A percentile compares a stretch with the other conserved stretches of the same genome.
Conservation (phyloP, 305 asterid species). For the Solanum hybrid region DNA sequence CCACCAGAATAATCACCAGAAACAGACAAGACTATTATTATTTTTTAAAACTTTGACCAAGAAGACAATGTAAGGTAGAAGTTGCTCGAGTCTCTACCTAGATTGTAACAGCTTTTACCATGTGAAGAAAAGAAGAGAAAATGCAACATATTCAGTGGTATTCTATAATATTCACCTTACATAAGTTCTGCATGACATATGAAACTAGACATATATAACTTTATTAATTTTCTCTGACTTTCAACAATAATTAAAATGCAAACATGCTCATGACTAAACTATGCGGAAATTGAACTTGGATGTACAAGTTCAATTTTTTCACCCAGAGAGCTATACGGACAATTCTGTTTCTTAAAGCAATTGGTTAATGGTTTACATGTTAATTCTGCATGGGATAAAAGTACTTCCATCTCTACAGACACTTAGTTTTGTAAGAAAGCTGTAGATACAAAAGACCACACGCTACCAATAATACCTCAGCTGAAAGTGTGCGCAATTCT, state of each 20-base stretch:
- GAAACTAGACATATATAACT: neutral
- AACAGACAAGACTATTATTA: neutral
- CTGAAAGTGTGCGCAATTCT: slow-evolving; percentile 89
- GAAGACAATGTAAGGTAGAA: neutral
- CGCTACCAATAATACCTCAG: slow-evolving; percentile 49
- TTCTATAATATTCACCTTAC: neutral
- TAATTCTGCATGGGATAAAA: neutral
- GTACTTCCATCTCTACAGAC: neutral
- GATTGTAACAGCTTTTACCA: neutral
- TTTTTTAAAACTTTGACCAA: neutral
- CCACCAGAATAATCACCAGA: neutral
- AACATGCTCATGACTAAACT: neutral
- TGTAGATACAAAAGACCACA: neutral
- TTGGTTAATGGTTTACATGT: neutral
- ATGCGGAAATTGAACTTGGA: neutral
- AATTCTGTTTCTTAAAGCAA: neutral
- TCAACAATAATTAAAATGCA: neutral
- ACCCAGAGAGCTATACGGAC: neutral
- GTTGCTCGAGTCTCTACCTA: neutral
- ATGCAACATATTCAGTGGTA: neutral
- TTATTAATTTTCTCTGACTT: neutral
- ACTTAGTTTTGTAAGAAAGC: neutral
- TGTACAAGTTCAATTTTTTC: neutral
- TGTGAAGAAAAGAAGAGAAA: neutral
- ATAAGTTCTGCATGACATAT: neutral